phyloP scores from a whole-genome alignment of 1,284 basidiomycete genomes.

The Apiotrichum porosum region DNA sequence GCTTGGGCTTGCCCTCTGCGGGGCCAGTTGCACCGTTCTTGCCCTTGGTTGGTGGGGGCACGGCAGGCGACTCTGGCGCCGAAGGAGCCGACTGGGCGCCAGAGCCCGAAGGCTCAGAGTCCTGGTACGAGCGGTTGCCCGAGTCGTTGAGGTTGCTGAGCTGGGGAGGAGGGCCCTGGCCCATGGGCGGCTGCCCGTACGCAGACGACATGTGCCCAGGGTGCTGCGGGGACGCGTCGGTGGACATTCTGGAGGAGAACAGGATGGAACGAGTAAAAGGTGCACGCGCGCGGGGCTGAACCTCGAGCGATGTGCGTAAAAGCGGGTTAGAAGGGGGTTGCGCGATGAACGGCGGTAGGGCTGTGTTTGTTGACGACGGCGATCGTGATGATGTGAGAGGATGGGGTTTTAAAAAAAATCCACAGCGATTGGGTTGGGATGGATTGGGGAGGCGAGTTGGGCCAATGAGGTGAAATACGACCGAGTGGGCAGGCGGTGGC shows the following conservation, averaged over 20 bases:
- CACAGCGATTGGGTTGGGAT: too few species aligned
- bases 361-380: neutral
- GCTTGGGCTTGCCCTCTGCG: constrained; percentile 44
- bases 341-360: neutral
- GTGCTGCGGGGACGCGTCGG: constrained; percentile 11
- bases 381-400: neutral
- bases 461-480: too few species aligned
- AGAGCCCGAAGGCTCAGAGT: constrained; percentile 8
- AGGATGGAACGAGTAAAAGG: neutral
- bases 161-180: constrained; percentile 3
- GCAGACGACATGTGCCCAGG: constrained; percentile 6
- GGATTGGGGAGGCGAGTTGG: too few species aligned
- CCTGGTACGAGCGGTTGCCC: constrained; percentile 7
- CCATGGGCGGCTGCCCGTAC: constrained; percentile 5
- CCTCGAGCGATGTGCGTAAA: constrained; percentile 1
- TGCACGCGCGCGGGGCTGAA: neutral
- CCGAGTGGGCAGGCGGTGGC: too few species aligned
- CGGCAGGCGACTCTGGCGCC: constrained; percentile 10
- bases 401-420: too few species aligned
- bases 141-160: constrained; percentile 1
- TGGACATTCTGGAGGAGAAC: constrained; percentile 9
- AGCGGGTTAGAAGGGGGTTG: neutral
- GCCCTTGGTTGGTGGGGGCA: constrained; percentile 27
- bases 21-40: constrained; percentile 46
- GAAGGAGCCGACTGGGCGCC: constrained; percentile 1